Base-by-base conservation (phyloP, 805 yeast species). In the Yarrowia porcina region DNA sequence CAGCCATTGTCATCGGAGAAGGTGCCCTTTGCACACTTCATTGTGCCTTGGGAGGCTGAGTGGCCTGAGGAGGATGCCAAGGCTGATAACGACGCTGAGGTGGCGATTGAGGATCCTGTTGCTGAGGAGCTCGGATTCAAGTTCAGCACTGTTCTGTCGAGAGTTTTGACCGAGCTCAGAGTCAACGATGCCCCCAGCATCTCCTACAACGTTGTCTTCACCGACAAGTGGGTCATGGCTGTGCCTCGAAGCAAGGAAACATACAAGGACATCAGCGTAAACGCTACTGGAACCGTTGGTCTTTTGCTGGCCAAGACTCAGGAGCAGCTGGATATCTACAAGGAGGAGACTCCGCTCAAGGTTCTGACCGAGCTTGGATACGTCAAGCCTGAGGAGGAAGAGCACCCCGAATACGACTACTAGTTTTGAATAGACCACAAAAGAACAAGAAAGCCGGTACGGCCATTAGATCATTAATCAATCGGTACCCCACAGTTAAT, bases 241-340 rank as follows among this genome's bases (percentile, higher is more conserved):
- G 86, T 91, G n/a, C 98, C 99, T 17, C 77, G 87, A 2, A 69
- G 72, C 17, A 86, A 87, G 1, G 79, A 80, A 44, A 77, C 77
- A 9, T 67, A 64, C 21, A 68, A 67, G 17, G 76, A 73, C 6
- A 74, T 86, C 30, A 88, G 93, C 64, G 80, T 91, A 67, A 93
- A 93, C 71, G 80, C 97, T 0, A 82, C 90, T 49, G 97, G 96
- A 0, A 83, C 82, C 64, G 78, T 89, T 65, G 97, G 98, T 1
- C 74, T 93, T 66, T 71, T 92, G 56, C 79, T 89, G 64, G 92
- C 91, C 59, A 92, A 89, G 73, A 80, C 86, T 69, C 80, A 81
- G 28, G 79, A 77, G 52, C 75, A 82, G 5, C 68, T 82, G 62
- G 80, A 87, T 21, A 69, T 75, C 47, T 70, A 74, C 12, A 79